Conservation (phyloP, 2,329 filamentous ascomycete genomes). For the Nigrospora osmanthi region DNA sequence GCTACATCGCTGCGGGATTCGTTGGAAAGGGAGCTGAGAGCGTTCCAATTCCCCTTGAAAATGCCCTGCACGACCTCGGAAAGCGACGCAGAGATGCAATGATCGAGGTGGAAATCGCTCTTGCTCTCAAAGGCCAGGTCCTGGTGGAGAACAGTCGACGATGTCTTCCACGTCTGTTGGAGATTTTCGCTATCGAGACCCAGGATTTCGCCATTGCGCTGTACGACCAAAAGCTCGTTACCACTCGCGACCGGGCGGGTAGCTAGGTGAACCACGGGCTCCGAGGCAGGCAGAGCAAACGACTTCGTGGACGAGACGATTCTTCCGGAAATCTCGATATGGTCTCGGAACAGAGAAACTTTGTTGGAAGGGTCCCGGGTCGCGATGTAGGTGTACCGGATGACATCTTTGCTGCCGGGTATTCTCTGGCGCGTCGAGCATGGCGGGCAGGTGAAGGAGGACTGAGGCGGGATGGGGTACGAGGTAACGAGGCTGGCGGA, state of each 20-base stretch:
- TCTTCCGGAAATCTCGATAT: slow-evolving; percentile 40
- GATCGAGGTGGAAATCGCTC: slow-evolving; percentile 36
- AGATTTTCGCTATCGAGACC: slow-evolving; percentile 52
- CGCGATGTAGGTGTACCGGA: slow-evolving; percentile 54
- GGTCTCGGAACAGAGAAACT: slow-evolving; percentile 53
- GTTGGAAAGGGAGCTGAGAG: slow-evolving; percentile 42
- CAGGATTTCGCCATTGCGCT: slow-evolving; percentile 51
- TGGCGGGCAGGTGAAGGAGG: slow-evolving; percentile 54
- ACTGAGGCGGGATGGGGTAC: slow-evolving; percentile 58
- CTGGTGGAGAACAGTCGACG: slow-evolving; percentile 32
- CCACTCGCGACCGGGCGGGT: slow-evolving; percentile 13
- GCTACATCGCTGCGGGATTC: slow-evolving; percentile 34
- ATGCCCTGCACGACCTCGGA: slow-evolving; percentile 45
- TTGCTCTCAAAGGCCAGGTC: slow-evolving; percentile 27
- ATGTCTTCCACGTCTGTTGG: slow-evolving; percentile 37
- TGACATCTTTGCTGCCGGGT: slow-evolving; percentile 36
- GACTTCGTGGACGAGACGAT: slow-evolving; percentile 42
- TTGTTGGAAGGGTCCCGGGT: slow-evolving; percentile 41
- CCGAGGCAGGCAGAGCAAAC: slow-evolving; percentile 30
- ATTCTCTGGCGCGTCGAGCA: slow-evolving; percentile 48
- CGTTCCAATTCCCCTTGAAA: slow-evolving; percentile 46
- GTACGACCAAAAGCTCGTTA: slow-evolving; percentile 45
- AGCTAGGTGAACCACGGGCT: slow-evolving; percentile 34
- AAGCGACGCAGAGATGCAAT: slow-evolving; percentile 35
- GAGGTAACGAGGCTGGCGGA: slow-evolving; percentile 56